Base-by-base conservation (phyloP, 106 monocot species). In the Allium cepa region DNA sequence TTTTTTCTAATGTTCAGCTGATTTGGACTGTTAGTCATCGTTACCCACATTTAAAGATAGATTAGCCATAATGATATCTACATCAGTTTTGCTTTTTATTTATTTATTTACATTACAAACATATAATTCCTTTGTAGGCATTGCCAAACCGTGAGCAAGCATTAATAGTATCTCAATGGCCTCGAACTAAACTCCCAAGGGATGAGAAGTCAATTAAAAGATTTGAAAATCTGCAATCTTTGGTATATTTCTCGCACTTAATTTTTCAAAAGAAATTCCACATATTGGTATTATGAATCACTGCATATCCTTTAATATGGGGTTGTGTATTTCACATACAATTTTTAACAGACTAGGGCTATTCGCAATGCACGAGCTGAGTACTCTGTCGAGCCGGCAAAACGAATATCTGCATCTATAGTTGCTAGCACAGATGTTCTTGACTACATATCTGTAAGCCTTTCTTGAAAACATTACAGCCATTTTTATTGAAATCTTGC, bases 371-470 rank as follows among this genome's bases (percentile, higher is more conserved):
- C 80, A 50, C 71, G 97, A 70, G 92, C 97, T 50, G 92, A 97
- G 73, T 91, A 97, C 76, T 97, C 97, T 67, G 97, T 97, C 69
- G 97, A 92, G 81, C 97, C 92, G 46, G 86, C 84, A 73, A 97
- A 90, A 73, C 92, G 84, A 18, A 88, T 97, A 70, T 97, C 97
- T 73, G 92, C 92, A 51, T 86, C 82, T 47, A 72, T 97, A 69
- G 97, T 97, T 78, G 92, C 89, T 50, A 78, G 71, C 60, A 9
- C 78, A 22, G 89, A 97, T 75, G 97, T 89, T 56, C 82, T 92
- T 71, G 68, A 70, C 46, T 97, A 97, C 70, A 77, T 89, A 71
- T 84, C 86, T 67, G 92, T 97, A 74, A 89, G 97, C 79, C 22
- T 64, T 27, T 11, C 26, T 50, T n/a, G 22, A 52, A 62, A 49